Percentiles rank a stretch among this genome's conserved stretches.
phyloP scores from a whole-genome alignment of 2,329 filamentous ascomycete genomes.

The Penicillium vulpinum region DNA sequence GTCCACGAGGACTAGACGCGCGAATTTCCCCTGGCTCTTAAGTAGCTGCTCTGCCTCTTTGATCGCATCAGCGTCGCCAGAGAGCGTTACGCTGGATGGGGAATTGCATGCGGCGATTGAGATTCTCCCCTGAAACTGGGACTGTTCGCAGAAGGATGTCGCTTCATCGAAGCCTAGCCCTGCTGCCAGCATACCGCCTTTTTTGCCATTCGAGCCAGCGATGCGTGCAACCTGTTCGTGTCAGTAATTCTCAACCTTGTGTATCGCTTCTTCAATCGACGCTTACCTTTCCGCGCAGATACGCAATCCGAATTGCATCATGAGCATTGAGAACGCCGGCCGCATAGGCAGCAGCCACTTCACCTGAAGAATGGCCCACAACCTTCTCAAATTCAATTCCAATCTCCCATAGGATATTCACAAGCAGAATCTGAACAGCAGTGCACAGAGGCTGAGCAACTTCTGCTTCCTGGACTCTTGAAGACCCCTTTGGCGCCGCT shows the following conservation, averaged over 20 bases:
- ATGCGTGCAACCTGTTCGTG: too few species aligned
- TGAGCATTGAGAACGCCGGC: constrained; percentile 10
- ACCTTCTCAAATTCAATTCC: constrained; percentile 14
- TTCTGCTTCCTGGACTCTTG: neutral
- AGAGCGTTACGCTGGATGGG: constrained; percentile 14
- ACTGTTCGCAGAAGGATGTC: neutral
- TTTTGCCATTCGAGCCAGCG: too few species aligned
- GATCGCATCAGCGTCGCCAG: constrained; percentile 11
- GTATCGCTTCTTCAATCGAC: too few species aligned
- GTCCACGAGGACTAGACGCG: constrained; percentile 1
- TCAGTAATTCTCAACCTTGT: too few species aligned
- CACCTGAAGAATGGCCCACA: constrained; percentile 24
- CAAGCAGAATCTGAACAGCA: constrained; percentile 21
- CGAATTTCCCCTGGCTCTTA: too few species aligned
- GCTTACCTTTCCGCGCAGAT: constrained; percentile 12
- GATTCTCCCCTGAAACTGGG: too few species aligned
- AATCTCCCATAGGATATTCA: constrained; percentile 10
- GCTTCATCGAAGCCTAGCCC: constrained; percentile 5
- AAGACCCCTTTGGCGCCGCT: too few species aligned
- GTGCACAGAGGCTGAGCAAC: constrained; percentile 19
- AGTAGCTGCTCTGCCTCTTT: neutral
- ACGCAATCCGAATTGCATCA: constrained; percentile 15
- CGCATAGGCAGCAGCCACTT: constrained; percentile 25
- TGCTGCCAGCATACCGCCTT: constrained; percentile 13
- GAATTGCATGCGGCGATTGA: constrained; percentile 8